Conservation (phyloP, 169 alveolate genomes). For the Plasmodium chabaudi region DNA sequence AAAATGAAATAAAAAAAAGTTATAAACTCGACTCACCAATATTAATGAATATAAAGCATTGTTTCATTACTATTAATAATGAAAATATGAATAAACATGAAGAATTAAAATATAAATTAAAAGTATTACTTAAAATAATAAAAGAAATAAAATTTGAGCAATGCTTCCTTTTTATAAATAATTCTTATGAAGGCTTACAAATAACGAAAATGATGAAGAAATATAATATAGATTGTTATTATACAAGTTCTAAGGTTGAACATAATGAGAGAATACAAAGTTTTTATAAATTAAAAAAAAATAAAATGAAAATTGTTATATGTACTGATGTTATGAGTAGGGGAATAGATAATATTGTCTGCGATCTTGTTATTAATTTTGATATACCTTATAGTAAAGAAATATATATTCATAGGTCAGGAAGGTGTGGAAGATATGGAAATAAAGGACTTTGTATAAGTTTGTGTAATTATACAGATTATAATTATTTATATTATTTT, state of each 20-base stretch:
- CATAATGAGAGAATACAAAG: constrained; percentile 76
- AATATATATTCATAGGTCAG: constrained; percentile 92
- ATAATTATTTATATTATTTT: constrained; percentile 40
- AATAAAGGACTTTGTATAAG: constrained; percentile 88
- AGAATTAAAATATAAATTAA: constrained; percentile 57
- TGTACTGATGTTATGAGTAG: constrained; percentile 94
- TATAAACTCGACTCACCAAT: constrained; percentile 20
- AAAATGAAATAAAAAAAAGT: neutral
- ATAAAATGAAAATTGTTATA: constrained; percentile 83
- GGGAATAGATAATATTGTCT: constrained; percentile 91
- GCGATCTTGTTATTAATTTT: constrained; percentile 91
- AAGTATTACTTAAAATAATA: constrained; percentile 32
- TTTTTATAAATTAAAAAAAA: constrained; percentile 45
- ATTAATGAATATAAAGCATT: constrained; percentile 26
- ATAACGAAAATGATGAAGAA: constrained; percentile 69
- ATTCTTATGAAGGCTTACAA: constrained; percentile 64
- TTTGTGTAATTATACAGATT: constrained; percentile 77
- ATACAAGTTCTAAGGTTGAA: constrained; percentile 80
- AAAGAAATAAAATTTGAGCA: constrained; percentile 36
- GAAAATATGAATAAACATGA: constrained; percentile 46
- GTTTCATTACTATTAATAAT: constrained; percentile 50
- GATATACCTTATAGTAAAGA: constrained; percentile 90
- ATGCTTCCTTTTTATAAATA: constrained; percentile 55
- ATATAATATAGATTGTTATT: constrained; percentile 73
- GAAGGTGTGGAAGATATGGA: constrained; percentile 92